phyloP scores from a whole-genome alignment of 257 asterid species.

The Fraxinus americana region DNA sequence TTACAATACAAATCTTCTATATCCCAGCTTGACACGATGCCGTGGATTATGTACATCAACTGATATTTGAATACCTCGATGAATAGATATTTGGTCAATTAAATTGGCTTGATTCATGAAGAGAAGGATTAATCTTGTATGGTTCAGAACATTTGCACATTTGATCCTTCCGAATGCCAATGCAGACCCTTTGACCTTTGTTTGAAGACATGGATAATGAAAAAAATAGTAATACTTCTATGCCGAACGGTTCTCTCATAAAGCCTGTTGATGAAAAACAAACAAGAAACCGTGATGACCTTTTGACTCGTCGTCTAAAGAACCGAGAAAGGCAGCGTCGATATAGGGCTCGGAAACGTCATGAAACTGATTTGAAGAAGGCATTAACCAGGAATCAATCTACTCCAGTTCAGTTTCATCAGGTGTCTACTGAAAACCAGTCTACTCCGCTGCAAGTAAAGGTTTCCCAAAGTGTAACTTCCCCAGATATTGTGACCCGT shows the following conservation, averaged over 20 bases:
- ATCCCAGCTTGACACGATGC: conserved; percentile 11
- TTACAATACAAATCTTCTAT: conserved; percentile 8
- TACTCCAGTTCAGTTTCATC: conserved; percentile 35
- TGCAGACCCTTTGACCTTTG: conserved; percentile 12
- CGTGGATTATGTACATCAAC: conserved; percentile 12
- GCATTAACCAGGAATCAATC: conserved; percentile 40
- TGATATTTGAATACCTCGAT: not conserved
- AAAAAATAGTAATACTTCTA: conserved; percentile 25
- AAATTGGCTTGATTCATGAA: conserved; percentile 18
- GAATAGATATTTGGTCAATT: conserved; percentile 13
- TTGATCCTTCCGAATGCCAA: not conserved
- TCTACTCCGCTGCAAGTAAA: conserved; percentile 40
- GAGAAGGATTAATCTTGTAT: conserved; percentile 8
- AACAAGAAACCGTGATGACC: conserved; percentile 44
- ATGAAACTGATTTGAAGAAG: conserved; percentile 54
- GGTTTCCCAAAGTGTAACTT: conserved; percentile 31
- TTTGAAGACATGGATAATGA: conserved; percentile 19
- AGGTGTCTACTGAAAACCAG: conserved; percentile 28
- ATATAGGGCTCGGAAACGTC: conserved; percentile 89
- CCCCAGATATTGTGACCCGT: conserved; percentile 54
- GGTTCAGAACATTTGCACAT: not conserved
- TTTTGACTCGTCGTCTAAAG: conserved; percentile 71
- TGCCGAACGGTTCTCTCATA: conserved; percentile 47
- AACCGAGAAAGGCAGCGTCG: conserved; percentile 91
- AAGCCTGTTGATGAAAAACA: conserved; percentile 48